Base-by-base conservation (phyloP, 2,329 filamentous ascomycete species). In the Pseudocercospora eumusae region DNA sequence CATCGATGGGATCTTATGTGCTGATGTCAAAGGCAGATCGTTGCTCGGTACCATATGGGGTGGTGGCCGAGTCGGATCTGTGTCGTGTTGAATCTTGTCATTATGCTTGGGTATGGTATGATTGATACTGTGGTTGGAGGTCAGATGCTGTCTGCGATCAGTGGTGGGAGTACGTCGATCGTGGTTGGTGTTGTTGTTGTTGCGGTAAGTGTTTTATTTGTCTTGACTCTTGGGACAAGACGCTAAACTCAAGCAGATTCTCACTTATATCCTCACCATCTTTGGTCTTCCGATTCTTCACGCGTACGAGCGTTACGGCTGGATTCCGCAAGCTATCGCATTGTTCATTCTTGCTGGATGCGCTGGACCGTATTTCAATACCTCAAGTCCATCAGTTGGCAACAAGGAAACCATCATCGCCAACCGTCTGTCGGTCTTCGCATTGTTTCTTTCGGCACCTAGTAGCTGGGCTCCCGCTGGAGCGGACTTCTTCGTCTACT, bases 111-210 rank as follows among this genome's bases (percentile, higher is more conserved):
- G n/a, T 86, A 85, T 65, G 77, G 78, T 18, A 75, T 85, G 66
- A 83, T 87, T 64, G 81, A 84, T 69, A 83, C 80, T 40, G 81
- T 87, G n/a, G 79, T 88, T 28, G 82, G 82, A 3, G 86, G 85
- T 0, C 83, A 87, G 66, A 84, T 87, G 27, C 74, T 88, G 6
- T 84, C 83, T 9, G 85, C 86, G 2, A 82, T 88, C 2, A 83
- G 81, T 40, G 79, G 79, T 59, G 63, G 58, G 1, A 82, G 80
- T 4, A 79, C 78, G 60, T 81, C 82, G 0, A 81, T 86, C 13
- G 79, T 81, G 47, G 84, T 87, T 3, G 85, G 85, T 65, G 86
- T 88, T 60, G 76, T 87, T 33, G 81, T 87, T 45, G 56, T 64
- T 36, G 61, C 59, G 6, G 61, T 62, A 13, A 47, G 50, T 59